Base-by-base conservation (phyloP, 1,284 basidiomycete genomes). In the Rhodotorula sp. region DNA sequence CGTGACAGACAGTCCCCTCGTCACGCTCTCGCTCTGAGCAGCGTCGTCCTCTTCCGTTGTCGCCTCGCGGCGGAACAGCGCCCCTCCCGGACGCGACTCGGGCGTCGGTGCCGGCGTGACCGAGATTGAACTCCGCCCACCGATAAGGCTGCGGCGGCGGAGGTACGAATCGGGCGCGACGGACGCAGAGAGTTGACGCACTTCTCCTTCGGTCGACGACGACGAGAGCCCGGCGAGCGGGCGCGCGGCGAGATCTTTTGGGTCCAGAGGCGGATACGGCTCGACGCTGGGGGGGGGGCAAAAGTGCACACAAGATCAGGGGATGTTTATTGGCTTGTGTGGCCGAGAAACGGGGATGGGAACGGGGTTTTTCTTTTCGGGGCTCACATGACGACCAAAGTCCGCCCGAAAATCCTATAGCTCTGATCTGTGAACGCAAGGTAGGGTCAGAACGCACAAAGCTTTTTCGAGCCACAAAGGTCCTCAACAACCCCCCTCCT, bases 281-380 rank as follows among this genome's bases (percentile, higher is more conserved):
- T 75, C 74, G 64, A 75, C 62, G 42, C 74, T 75, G 71, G 24
- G n/a, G n/a, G n/a, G n/a, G n/a, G n/a, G n/a, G n/a, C n/a, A n/a
- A n/a, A n/a, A n/a, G n/a, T n/a, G n/a, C n/a, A n/a, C n/a, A n/a
- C n/a, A n/a, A n/a, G n/a, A n/a, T n/a, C n/a, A n/a, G n/a, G n/a
- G n/a, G n/a, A n/a, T n/a, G n/a, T n/a, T n/a, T n/a, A n/a, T n/a
- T n/a, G n/a, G n/a, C n/a, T n/a, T n/a, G n/a, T n/a, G n/a, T n/a
- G n/a, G n/a, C n/a, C n/a, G n/a, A n/a, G n/a, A n/a, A n/a, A n/a
- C n/a, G n/a, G n/a, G n/a, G n/a, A n/a, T n/a, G n/a, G n/a, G n/a
- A n/a, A n/a, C n/a, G n/a, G n/a, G n/a, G n/a, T n/a, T n/a, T n/a
- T n/a, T n/a, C n/a, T n/a, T n/a, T 8, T 22, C 22, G 48, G 5